These are phyloP conservation scores for Nakazawaea ambrosiae DNA, from an alignment of 805 yeast genomes.

Conservation along the genomic window DNA sequence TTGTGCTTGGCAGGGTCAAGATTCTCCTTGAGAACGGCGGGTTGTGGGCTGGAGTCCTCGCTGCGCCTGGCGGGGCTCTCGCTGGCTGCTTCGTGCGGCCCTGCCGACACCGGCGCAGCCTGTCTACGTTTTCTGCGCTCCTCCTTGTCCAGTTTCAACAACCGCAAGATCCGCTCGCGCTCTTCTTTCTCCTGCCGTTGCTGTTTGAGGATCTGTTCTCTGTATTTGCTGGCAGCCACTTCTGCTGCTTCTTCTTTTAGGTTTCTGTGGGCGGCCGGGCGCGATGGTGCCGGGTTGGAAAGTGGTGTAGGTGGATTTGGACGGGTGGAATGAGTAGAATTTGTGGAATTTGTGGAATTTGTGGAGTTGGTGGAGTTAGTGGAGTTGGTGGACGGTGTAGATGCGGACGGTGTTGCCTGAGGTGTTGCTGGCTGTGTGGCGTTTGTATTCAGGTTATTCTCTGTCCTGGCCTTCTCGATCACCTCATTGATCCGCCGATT, in stretches of 20 bases:
- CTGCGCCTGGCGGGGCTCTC: too few relatives aligned
- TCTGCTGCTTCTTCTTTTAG: conserved; percentile 36
- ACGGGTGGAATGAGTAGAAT: conserved; percentile 6
- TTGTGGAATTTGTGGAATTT: conserved; percentile 7
- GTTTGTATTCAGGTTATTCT: too few relatives aligned
- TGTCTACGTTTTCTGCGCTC: conserved; percentile 26
- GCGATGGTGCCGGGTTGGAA: background rate
- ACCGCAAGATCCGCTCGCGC: conserved; percentile 43
- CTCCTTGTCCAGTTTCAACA: conserved; percentile 45
- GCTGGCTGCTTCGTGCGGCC: conserved; percentile 2
- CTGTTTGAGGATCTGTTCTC: conserved; percentile 30
- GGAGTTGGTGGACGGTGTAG: conserved; percentile 6
- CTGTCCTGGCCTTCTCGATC: conserved; percentile 12
- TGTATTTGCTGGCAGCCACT: conserved; percentile 27
- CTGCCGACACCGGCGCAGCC: background rate
- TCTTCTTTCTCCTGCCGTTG: conserved; percentile 38
- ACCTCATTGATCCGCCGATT: conserved; percentile 18
- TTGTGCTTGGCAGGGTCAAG: conserved; percentile 17
- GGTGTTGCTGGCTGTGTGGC: conserved; percentile 2
- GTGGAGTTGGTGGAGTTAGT: too few relatives aligned
- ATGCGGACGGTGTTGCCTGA: conserved; percentile 7
- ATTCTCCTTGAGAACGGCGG: conserved; percentile 14
- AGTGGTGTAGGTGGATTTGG: conserved; percentile 4
- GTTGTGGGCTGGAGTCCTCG: conserved; percentile 9
- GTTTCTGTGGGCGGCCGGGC: conserved; percentile 10